Evolutionary conservation across 2,329 filamentous ascomycete genomes (phyloP).

Genomic region (Rutstroemia sydowiana): DNA sequence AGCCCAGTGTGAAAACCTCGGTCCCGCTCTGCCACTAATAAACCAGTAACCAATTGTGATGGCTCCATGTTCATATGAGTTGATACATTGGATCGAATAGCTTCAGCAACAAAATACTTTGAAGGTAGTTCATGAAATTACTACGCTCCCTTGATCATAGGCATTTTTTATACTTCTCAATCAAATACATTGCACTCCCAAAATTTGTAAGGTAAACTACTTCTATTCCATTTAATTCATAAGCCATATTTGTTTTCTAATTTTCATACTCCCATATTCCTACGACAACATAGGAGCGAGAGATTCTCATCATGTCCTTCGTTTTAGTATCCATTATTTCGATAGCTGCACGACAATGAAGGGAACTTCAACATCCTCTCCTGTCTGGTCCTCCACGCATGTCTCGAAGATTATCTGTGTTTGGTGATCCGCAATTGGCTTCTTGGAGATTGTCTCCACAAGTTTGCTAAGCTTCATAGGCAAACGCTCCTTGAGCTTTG

Average conservation of each 20-base stretch:
- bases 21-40: no score
- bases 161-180: no score
- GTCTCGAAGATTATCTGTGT: constrained; percentile 96
- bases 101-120: no score
- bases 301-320: not conserved
- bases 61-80: no score
- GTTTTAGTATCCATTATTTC: constrained; percentile 15
- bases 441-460: constrained; percentile 84
- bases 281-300: not conserved
- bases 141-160: no score
- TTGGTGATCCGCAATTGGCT: constrained; percentile 82
- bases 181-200: no score
- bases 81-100: no score
- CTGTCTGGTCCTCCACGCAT: constrained; percentile 79
- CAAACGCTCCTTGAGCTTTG: constrained; percentile 73
- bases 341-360: constrained; percentile 78
- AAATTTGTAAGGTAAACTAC: not conserved
- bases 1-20: not conserved
- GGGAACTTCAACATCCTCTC: constrained; percentile 93
- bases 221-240: not conserved
- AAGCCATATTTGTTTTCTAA: not conserved
- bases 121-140: no score
- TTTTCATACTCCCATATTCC: not conserved
- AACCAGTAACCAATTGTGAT: no score
- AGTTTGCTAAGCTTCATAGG: constrained; percentile 80